Base-by-base conservation (phyloP, 768 basidiomycete genomes). In the Boletus rubropictus region DNA sequence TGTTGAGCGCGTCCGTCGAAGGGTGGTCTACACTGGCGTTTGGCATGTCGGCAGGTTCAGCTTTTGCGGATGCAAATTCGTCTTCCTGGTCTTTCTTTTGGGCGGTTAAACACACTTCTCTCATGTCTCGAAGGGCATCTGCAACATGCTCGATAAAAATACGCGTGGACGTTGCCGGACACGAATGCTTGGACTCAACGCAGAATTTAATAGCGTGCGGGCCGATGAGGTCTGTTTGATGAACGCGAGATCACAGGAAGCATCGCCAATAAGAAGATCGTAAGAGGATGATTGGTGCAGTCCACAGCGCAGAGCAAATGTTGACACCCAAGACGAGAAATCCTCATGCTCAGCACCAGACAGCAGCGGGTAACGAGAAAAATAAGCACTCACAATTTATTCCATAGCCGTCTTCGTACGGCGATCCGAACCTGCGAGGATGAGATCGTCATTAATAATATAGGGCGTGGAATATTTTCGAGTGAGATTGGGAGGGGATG, bases 321-420 rank as follows among this genome's bases (percentile, higher is more conserved):
- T 22, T 9, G 9, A 36, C 8, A 20, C 7, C 20, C 29, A 17
- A 15, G 18, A 18, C 3, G n/a, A 32, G 8, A 7, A 24, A 3
- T 10, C 17, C 7, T 20, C 29, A 8, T 14, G 45, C 20, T 45
- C 25, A 53, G 37, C 29, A 40, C 37, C 10, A 42, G 22, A 20
- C 14, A 32, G 11, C 11, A 36, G 28, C 27, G 11, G 25, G 18
- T 3, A 33, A 8, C 39, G 39, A 42, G 12, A 2, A 14, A 24
- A 35, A 29, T 20, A 32, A 4, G 33, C 11, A 4, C 42, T 58
- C 61, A 92, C 92, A 97, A 62, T 90, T 95, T 56, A 96, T 86
- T 1, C 94, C 93, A 71, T 94, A 95, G 8, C 94, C 94, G 69
- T 94, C 84, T 33, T 79, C 74, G 68, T 82, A 92, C 9, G 73